Conservation (phyloP, 2,329 filamentous ascomycete genomes). For the Pyricularia grisea region DNA sequence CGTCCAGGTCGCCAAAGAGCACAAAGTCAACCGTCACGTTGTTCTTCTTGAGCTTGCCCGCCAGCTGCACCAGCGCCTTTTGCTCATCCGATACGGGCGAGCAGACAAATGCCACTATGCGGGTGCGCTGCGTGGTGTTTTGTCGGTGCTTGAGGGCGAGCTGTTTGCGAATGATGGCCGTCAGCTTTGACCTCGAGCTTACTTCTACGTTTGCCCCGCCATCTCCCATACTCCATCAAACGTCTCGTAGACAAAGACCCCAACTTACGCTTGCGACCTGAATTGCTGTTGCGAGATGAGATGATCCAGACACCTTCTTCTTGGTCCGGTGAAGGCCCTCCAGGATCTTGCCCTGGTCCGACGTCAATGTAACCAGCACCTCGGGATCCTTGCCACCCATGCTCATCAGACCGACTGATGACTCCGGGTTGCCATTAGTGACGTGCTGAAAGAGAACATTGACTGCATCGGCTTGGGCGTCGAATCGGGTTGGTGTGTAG, state of each 20-base stretch:
- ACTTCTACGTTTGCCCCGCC: not conserved
- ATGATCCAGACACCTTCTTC: slow-evolving; percentile 81
- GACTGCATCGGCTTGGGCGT: slow-evolving; percentile 91
- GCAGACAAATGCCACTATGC: slow-evolving; percentile 95
- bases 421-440: slow-evolving; percentile 91
- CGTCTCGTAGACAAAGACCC: not conserved
- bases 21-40: slow-evolving; percentile 92
- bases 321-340: slow-evolving; percentile 83
- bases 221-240: not conserved
- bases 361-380: slow-evolving; percentile 91
- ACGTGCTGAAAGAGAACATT: slow-evolving; percentile 94
- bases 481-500: slow-evolving; percentile 82
- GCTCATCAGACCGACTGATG: slow-evolving; percentile 94
- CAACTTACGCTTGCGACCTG: slow-evolving; percentile 81
- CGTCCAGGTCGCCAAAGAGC: slow-evolving; percentile 86
- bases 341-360: slow-evolving; percentile 90
- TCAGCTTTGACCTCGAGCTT: not conserved
- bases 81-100: slow-evolving; percentile 85
- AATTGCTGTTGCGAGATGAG: slow-evolving; percentile 86
- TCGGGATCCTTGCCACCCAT: slow-evolving; percentile 98
- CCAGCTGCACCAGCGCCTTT: slow-evolving; percentile 78
- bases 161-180: slow-evolving; percentile 32
- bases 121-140: slow-evolving; percentile 93
- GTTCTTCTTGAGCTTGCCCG: slow-evolving; percentile 98
- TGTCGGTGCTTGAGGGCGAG: slow-evolving; percentile 95